Evolutionary conservation across 225 moss, liverwort and hornwort genomes (phyloP).

Genomic region (Asterella californica): DNA sequence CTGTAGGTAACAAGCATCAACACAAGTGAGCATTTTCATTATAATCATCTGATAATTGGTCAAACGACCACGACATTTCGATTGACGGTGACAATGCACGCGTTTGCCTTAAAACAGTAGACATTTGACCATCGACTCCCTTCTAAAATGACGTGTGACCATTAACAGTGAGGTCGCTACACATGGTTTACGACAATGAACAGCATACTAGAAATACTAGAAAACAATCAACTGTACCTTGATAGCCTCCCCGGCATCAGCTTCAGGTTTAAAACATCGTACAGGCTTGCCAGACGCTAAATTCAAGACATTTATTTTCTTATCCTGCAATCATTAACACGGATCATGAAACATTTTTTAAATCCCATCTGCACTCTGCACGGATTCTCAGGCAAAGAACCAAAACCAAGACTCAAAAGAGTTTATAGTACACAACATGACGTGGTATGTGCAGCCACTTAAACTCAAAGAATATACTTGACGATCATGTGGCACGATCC

Average conservation of each 20-base stretch:
- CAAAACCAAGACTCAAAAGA: background rate
- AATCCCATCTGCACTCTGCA: background rate
- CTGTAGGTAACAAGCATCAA: slow-evolving; percentile 27
- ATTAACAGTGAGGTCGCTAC: background rate
- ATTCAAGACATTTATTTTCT: slow-evolving; percentile 63
- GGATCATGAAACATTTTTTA: background rate
- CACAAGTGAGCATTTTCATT: background rate
- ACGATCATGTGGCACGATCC: no score
- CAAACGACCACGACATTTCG: background rate
- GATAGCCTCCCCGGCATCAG: slow-evolving; percentile 69
- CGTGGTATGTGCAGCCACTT: no score
- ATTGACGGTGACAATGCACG: background rate
- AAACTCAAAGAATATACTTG: no score
- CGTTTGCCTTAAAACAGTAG: background rate
- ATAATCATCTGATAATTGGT: background rate
- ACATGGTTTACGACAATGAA: background rate
- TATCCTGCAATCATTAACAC: slow-evolving; percentile 46
- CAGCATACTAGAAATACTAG: background rate
- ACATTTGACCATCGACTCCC: background rate
- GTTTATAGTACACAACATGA: no score
- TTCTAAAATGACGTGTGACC: background rate
- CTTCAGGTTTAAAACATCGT: slow-evolving; percentile 66
- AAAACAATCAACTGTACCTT: slow-evolving; percentile 41
- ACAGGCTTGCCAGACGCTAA: slow-evolving; percentile 65
- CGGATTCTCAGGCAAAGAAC: background rate